These are phyloP conservation scores for Thielaviopsis ethacetica DNA, from an alignment of 2,329 filamentous ascomycete species.

Conservation along the genomic window DNA sequence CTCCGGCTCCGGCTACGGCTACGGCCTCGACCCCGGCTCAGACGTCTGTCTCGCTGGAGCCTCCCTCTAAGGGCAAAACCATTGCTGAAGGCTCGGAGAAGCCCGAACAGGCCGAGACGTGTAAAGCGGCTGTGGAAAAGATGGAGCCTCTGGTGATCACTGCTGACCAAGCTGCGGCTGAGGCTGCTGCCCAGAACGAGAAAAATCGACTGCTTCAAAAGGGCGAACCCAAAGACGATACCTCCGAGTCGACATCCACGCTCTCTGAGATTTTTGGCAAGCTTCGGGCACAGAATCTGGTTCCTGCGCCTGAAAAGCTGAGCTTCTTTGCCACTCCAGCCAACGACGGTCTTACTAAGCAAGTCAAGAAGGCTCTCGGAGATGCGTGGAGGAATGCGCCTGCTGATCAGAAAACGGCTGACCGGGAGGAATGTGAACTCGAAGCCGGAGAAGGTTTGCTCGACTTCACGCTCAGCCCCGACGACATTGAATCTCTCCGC, in stretches of 20 bases:
- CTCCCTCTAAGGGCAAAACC: not conserved
- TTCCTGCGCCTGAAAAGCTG: slow-evolving; percentile 19
- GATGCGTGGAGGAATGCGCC: not conserved
- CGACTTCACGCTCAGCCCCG: not conserved
- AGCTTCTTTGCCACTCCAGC: slow-evolving; percentile 24
- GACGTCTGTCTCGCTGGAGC: not conserved
- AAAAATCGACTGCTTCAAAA: not conserved
- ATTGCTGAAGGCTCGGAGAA: slow-evolving; percentile 15
- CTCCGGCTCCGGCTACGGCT: not conserved
- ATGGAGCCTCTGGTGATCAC: slow-evolving; percentile 9
- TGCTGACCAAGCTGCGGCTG: slow-evolving; percentile 1
- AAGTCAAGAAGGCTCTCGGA: slow-evolving; percentile 1
- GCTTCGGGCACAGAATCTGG: not conserved
- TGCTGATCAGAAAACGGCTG: not conserved
- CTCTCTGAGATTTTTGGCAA: not conserved
- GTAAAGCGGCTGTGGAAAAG: slow-evolving; percentile 15
- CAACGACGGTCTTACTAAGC: slow-evolving; percentile 13
- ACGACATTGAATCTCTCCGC: slow-evolving; percentile 22
- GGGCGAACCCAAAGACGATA: not conserved
- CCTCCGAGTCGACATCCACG: not conserved
- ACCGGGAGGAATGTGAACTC: not conserved
- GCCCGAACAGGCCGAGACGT: slow-evolving; percentile 18
- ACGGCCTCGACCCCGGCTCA: not conserved
- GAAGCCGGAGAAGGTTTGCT: not conserved
- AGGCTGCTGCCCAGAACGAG: slow-evolving; percentile 1